Base-by-base conservation (phyloP, 2,329 filamentous ascomycete species). In the Fusarium lateritium region DNA sequence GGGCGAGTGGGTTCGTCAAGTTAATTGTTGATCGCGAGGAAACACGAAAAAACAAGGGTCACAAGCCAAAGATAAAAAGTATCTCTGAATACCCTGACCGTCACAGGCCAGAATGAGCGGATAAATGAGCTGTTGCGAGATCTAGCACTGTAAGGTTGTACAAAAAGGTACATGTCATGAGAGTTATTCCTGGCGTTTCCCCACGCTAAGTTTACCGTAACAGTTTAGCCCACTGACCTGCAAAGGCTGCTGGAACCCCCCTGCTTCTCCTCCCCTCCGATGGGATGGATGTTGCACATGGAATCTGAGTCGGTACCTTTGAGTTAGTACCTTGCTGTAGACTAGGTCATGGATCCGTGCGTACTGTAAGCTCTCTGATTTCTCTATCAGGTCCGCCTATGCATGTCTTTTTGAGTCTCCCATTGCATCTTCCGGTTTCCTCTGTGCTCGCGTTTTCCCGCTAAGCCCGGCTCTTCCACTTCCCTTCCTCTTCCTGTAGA, bases 301-400 rank as follows among this genome's bases (percentile, higher is more conserved):
- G 57, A 73, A 71, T 70, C 60, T 71, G 65, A 71, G 70, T 69
- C 46, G 65, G 61, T 65, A 65, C 66, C 62, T 69, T 64, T 64
- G 44, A 46, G 56, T 60, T 31, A 31, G 28, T 31, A 31, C 28
- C 28, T 31, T 31, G n/a, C 42, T 14, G 49, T 36, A 36, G 31
- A 19, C n/a, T 28, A 39, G 43, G 42, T 31, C 55, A 55, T 31
- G 58, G 49, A 70, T 67, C 67, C 62, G 66, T 69, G 67, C 67
- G 62, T 59, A 59, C 53, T 44, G 31, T 40, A 46, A 52, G 46
- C 21, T 38, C 38, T 56, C 49, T 69, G 61, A 62, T 56, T 69
- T 67, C 58, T 69, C 67, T 67, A 69, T 69, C 66, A 69, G 61
- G 51, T 52, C 63, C 36, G 56, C 50, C 58, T 67, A 63, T 67